These are phyloP conservation scores for Teratosphaeria gauchensis DNA, from an alignment of 2,329 filamentous ascomycete genomes.

Conservation along the genomic window DNA sequence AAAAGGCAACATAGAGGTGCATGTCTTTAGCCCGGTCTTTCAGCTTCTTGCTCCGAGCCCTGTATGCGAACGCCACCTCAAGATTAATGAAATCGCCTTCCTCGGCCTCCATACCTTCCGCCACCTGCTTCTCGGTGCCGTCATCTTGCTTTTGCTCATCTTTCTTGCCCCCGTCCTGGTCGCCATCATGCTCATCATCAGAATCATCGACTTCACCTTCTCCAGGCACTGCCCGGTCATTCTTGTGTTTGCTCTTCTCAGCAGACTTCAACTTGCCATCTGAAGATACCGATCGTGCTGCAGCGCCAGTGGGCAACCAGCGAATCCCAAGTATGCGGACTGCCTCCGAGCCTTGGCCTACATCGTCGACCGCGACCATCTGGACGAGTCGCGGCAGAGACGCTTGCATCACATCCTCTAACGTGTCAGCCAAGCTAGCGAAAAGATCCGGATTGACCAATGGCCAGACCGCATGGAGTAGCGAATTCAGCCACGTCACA, in stretches of 20 bases:
- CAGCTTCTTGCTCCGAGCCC: slow-evolving; percentile 51
- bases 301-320: slow-evolving; percentile 64
- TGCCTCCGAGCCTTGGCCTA: slow-evolving; percentile 64
- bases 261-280: slow-evolving; percentile 48
- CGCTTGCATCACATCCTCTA: slow-evolving; percentile 75
- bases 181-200: slow-evolving; percentile 16
- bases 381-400: slow-evolving; percentile 58
- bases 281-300: slow-evolving; percentile 49
- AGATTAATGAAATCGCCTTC: slow-evolving; percentile 71
- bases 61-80: slow-evolving; percentile 65
- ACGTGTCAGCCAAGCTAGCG: slow-evolving; percentile 55
- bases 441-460: slow-evolving; percentile 69
- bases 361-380: slow-evolving; percentile 67
- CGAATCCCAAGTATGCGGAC: slow-evolving; percentile 60
- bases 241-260: slow-evolving; percentile 33
- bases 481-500: slow-evolving; percentile 60
- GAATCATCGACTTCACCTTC: slow-evolving; percentile 30
- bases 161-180: slow-evolving; percentile 16
- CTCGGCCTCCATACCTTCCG: slow-evolving; percentile 62
- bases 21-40: slow-evolving; percentile 59
- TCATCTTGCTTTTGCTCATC: slow-evolving; percentile 18
- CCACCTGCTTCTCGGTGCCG: slow-evolving; percentile 24
- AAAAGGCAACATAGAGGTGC: slow-evolving; percentile 63
- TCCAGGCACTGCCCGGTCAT: slow-evolving; percentile 42
- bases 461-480: slow-evolving; percentile 61